Evolutionary conservation across 2,329 filamentous ascomycete species (phyloP).

Genomic region (Colletotrichum echinochloae): DNA sequence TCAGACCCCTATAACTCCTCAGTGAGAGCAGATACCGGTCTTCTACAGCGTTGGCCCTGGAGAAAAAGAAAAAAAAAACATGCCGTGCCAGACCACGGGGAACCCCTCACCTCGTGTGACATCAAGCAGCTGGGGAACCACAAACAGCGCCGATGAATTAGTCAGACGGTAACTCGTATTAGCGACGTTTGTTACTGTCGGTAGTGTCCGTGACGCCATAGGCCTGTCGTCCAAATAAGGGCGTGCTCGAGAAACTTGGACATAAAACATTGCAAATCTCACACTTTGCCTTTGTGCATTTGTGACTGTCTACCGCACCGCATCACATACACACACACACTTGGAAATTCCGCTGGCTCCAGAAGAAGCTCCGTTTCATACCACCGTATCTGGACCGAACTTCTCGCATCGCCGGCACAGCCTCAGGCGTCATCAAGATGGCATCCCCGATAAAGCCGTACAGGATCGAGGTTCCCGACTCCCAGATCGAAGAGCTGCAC

Average conservation of each 20-base stretch:
- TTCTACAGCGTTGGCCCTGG: not conserved
- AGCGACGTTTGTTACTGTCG: not conserved
- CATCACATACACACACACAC: no score
- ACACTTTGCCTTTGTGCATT: not conserved
- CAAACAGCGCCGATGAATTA: constrained; percentile 2
- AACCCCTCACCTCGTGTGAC: not conserved
- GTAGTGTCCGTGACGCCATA: constrained; percentile 25
- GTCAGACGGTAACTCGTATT: not conserved
- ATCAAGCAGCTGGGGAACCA: not conserved
- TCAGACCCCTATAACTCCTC: not conserved
- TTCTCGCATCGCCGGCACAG: not conserved
- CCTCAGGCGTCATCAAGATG: not conserved
- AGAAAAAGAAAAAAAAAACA: no score
- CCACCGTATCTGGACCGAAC: not conserved
- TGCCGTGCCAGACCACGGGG: not conserved
- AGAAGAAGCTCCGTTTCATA: not conserved
- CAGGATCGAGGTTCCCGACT: constrained; percentile 51
- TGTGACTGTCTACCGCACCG: not conserved
- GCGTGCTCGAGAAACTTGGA: not conserved
- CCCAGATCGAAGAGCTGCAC: constrained; percentile 46
- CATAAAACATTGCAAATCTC: constrained; percentile 5
- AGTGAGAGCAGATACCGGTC: not conserved
- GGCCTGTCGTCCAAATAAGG: constrained; percentile 13
- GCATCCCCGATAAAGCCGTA: constrained; percentile 48
- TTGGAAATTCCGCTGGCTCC: not conserved